Percentiles rank a stretch among this genome's conserved stretches.
phyloP scores from a whole-genome alignment of 2,329 filamentous ascomycete species.

The Trichoderma sp. region DNA sequence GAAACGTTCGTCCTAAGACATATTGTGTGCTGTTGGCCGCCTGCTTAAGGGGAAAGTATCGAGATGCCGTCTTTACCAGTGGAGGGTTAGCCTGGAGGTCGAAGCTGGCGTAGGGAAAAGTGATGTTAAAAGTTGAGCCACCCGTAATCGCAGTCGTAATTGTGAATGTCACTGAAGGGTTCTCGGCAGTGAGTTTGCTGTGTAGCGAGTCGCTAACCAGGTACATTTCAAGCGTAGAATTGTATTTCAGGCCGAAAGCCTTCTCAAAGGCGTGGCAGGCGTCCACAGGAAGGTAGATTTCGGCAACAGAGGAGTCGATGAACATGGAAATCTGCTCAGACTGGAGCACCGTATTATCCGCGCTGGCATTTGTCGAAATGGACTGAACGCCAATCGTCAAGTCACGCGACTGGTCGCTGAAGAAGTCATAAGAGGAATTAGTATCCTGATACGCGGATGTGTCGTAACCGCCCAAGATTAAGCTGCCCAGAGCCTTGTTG shows the following conservation, averaged over 20 bases:
- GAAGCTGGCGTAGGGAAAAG: constrained; percentile 23
- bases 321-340: constrained; percentile 15
- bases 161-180: constrained; percentile 15
- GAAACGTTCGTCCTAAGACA: constrained; percentile 20
- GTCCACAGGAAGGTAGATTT: constrained; percentile 18
- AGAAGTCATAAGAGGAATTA: constrained; percentile 4
- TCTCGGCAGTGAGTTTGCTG: not conserved
- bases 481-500: constrained; percentile 18
- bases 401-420: constrained; percentile 19
- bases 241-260: constrained; percentile 13
- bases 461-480: constrained; percentile 19
- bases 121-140: constrained; percentile 15
- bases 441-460: constrained; percentile 14
- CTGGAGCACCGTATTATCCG: constrained; percentile 1
- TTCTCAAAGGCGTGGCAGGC: constrained; percentile 18
- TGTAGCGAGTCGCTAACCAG: constrained; percentile 18
- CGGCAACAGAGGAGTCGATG: constrained; percentile 20
- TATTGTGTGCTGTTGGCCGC: constrained; percentile 23
- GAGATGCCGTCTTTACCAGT: constrained; percentile 10
- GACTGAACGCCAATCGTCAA: constrained; percentile 18
- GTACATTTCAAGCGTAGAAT: constrained; percentile 15
- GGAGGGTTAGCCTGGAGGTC: constrained; percentile 19
- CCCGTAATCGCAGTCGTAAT: constrained; percentile 14
- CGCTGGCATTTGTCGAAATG: constrained; percentile 17
- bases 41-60: constrained; percentile 21